Conservation (phyloP, 345 rosid species). For the Luvunga scandens region DNA sequence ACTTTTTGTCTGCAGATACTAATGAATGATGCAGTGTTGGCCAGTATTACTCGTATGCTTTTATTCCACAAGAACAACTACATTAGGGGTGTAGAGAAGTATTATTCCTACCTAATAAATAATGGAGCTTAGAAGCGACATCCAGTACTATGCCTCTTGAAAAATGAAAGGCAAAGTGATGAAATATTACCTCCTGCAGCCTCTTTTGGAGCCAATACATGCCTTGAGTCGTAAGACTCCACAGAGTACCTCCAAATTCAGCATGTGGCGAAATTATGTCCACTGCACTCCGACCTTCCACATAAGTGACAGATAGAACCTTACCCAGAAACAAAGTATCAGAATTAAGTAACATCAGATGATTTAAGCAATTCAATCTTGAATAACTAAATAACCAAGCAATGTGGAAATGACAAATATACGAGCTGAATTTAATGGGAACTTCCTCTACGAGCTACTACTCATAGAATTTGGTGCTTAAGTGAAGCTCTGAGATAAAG, state of each 20-base stretch:
- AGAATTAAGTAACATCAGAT: background rate
- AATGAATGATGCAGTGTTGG: too few species aligned
- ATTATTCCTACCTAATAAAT: too few species aligned
- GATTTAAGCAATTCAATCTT: background rate
- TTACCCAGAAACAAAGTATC: slow-evolving; percentile 25
- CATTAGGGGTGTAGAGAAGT: too few species aligned
- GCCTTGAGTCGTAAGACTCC: slow-evolving; percentile 81
- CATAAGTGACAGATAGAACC: slow-evolving; percentile 72
- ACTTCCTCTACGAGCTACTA: too few species aligned
- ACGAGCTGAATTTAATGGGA: too few species aligned
- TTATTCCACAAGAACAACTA: background rate
- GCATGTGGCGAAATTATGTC: slow-evolving; percentile 53
- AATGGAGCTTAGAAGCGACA: too few species aligned
- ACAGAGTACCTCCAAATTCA: slow-evolving; percentile 80
- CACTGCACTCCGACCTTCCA: slow-evolving; percentile 50
- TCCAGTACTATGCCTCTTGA: background rate
- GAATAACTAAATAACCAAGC: background rate
- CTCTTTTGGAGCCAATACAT: slow-evolving; percentile 52
- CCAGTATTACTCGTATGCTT: background rate
- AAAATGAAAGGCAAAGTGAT: background rate
- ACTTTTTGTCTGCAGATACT: too few species aligned
- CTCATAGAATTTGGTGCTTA: too few species aligned
- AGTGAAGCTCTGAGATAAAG: background rate
- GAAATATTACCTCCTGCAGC: slow-evolving; percentile 53
- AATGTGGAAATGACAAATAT: too few species aligned